These are phyloP conservation scores for Cronartium quercuum DNA, from an alignment of 1,284 basidiomycete genomes.

Conservation along the genomic window DNA sequence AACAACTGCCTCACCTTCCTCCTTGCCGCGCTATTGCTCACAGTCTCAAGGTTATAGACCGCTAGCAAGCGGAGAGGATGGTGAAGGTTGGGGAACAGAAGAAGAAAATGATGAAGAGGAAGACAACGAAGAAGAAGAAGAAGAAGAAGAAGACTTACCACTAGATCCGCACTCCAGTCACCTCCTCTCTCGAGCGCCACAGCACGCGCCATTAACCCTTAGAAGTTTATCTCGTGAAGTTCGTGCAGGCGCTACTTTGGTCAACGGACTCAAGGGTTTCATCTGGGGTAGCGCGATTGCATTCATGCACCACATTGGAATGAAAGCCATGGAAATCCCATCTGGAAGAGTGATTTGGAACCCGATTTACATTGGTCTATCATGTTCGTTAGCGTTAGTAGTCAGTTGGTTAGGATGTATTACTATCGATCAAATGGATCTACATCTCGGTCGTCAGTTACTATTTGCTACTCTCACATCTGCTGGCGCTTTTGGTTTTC, in stretches of 20 bases:
- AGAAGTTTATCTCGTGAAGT: not conserved
- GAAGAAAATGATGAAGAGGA: not conserved
- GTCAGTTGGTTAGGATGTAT: constrained; percentile 21
- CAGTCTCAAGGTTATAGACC: not conserved
- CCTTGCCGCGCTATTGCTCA: not conserved
- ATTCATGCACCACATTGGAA: constrained; percentile 29
- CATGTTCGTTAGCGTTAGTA: constrained; percentile 3
- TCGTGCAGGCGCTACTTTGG: not conserved
- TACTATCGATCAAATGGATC: constrained; percentile 18
- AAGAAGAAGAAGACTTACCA: not conserved
- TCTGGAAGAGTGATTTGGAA: constrained; percentile 7
- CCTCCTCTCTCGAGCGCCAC: not conserved
- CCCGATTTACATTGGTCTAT: constrained; percentile 14
- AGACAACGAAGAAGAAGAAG: not conserved
- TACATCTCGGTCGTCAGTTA: constrained; percentile 19
- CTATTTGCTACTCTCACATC: constrained; percentile 21
- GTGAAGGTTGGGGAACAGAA: not conserved
- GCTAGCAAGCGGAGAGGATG: not conserved
- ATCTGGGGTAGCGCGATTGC: constrained; percentile 28
- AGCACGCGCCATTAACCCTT: not conserved
- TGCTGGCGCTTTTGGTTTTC: constrained; percentile 21
- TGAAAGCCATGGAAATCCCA: constrained; percentile 33
- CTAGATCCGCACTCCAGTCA: not conserved
- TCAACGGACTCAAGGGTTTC: not conserved
- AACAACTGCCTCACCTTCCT: not conserved